Evolutionary conservation across 2,329 filamentous ascomycete species (phyloP).

Genomic region (Diaporthe humulicola): DNA sequence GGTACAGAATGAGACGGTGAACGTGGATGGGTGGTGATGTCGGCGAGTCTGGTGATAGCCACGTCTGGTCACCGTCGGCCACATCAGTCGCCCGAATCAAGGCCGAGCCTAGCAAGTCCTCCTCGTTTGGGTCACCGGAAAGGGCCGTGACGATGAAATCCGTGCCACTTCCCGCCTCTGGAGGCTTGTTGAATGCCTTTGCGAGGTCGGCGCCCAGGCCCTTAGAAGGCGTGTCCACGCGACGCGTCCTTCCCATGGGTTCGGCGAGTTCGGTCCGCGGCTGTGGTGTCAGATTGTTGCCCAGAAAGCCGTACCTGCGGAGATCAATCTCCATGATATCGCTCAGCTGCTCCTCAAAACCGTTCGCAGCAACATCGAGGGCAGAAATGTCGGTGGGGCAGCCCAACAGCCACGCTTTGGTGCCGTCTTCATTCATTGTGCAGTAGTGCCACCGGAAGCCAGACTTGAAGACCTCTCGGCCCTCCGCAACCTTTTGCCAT

Average conservation of each 20-base stretch:
- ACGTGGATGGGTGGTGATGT: slow-evolving; percentile 92
- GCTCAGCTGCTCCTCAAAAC: slow-evolving; percentile 88
- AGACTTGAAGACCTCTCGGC: slow-evolving; percentile 89
- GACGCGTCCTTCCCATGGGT: slow-evolving; percentile 61
- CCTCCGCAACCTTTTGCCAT: slow-evolving; percentile 96
- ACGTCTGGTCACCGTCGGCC: slow-evolving; percentile 60
- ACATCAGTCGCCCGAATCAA: slow-evolving; percentile 60
- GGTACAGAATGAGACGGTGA: slow-evolving; percentile 92
- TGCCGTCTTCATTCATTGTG: slow-evolving; percentile 93
- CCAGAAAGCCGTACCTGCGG: slow-evolving; percentile 89
- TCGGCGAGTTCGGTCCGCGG: slow-evolving; percentile 61
- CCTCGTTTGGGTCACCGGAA: slow-evolving; percentile 80
- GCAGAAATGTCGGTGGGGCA: slow-evolving; percentile 81
- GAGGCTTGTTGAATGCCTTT: slow-evolving; percentile 86
- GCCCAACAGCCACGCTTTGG: slow-evolving; percentile 96
- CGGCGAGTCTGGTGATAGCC: slow-evolving; percentile 71
- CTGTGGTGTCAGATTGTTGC: slow-evolving; percentile 77
- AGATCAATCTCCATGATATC: slow-evolving; percentile 96
- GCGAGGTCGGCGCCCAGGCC: slow-evolving; percentile 88
- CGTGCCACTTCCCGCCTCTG: slow-evolving; percentile 86
- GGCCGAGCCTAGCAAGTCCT: slow-evolving; percentile 70
- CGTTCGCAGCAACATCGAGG: slow-evolving; percentile 75
- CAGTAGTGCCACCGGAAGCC: slow-evolving; percentile 99
- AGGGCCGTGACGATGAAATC: slow-evolving; percentile 94
- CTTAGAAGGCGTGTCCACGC: slow-evolving; percentile 68